Base-by-base conservation (phyloP, 2,329 filamentous ascomycete species). In the Aspergillus ochraceoroseus region DNA sequence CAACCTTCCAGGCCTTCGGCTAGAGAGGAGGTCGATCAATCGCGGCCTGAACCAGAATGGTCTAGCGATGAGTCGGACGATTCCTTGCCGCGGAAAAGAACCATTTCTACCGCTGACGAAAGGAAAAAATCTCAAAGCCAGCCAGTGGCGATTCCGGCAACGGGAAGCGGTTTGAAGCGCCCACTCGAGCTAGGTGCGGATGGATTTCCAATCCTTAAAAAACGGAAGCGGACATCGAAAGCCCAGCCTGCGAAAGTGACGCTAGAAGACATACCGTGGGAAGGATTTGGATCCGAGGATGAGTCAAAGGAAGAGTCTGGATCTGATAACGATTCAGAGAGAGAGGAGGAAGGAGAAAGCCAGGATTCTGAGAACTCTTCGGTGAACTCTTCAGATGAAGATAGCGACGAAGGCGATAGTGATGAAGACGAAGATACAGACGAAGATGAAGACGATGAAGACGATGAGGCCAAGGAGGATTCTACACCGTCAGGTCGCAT, bases 131-230 rank as follows among this genome's bases (percentile, higher is more conserved):
- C 79, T 80, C 36, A 43, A 62, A 72, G 52, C 59, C 61, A 48
- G 23, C 47, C 36, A 22, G 38, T n/a, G 9, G 44, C 39, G 27
- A 42, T 33, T 22, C 35, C 48, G 18, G 44, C 48, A 8, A 36
- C 54, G 38, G 92, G 92, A 13, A 83, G 81, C 46, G 92, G 92
- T 5, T 65, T 98, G 44, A 96, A 96, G 63, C 77, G 89, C 28
- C 87, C 89, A 1, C 70, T 98, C 7, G 85, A 94, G 30, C 52
- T 87, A 7, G 87, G 87, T 47, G 80, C 86, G 1, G 79, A 83
- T 43, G 87, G 90, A 5, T 80, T 79, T 40, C 92, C 90, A 0
- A 71, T 95, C 2, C 79, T 96, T 36, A 83, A 85, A 57, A 92
- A 87, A 60, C 77, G 87, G 36, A 88, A 90, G 63, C 83, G 83